A percentile compares a stretch with the other conserved stretches of the same genome.
phyloP scores from a whole-genome alignment of 345 rosid species.

The Eucalyptus erythrocorys region DNA sequence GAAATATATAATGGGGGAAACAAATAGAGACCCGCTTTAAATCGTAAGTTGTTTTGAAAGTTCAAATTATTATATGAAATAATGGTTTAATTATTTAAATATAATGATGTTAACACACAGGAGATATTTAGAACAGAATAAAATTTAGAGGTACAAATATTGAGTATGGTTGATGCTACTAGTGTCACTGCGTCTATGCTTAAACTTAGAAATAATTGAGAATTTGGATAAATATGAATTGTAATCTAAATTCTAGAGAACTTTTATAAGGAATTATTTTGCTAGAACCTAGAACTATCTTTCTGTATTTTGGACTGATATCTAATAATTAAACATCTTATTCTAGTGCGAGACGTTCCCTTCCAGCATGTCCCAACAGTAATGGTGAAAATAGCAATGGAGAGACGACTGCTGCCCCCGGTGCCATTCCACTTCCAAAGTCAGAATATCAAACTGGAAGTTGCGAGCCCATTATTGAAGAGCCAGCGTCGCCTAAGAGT shows the following conservation, averaged over 20 bases:
- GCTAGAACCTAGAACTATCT: neutral
- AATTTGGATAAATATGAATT: neutral
- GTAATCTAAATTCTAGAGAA: neutral
- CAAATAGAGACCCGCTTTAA: neutral
- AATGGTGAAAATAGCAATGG: neutral
- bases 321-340: neutral
- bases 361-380: neutral
- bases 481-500: conserved; percentile 34
- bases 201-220: neutral
- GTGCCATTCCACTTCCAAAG: neutral
- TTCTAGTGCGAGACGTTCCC: neutral
- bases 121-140: neutral
- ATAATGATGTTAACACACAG: neutral
- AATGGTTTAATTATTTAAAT: neutral
- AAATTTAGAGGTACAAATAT: neutral
- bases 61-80: neutral
- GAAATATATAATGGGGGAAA: neutral
- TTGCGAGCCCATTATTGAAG: conserved; percentile 47
- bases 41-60: neutral
- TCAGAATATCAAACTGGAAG: neutral
- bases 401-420: neutral
- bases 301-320: neutral
- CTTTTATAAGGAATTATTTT: neutral
- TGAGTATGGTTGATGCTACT: neutral
- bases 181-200: neutral